A percentile compares a stretch with the other conserved stretches of the same genome.
Conservation (phyloP, 2,329 filamentous ascomycete genomes). For the Venturia aucupariae region DNA sequence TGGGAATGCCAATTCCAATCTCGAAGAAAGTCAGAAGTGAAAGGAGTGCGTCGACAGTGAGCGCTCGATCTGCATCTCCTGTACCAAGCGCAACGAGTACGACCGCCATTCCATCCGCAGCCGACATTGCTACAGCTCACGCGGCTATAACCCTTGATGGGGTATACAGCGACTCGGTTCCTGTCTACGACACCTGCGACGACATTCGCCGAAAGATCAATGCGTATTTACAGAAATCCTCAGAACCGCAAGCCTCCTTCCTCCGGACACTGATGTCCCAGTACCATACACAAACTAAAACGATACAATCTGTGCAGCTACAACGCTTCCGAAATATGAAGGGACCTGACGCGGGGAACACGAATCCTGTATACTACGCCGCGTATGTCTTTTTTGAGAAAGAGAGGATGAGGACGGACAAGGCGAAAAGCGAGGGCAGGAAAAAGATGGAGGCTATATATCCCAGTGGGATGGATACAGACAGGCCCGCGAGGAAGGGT, state of each 20-base stretch:
- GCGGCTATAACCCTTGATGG: slow-evolving; percentile 30
- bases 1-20: background rate
- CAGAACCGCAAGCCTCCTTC: slow-evolving; percentile 45
- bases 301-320: slow-evolving; percentile 38
- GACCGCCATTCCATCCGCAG: background rate
- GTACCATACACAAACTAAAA: slow-evolving; percentile 26
- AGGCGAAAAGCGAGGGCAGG: slow-evolving; percentile 15
- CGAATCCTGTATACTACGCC: slow-evolving; percentile 42
- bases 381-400: slow-evolving; percentile 54
- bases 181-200: slow-evolving; percentile 43
- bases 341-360: slow-evolving; percentile 40
- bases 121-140: background rate
- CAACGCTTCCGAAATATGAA: slow-evolving; percentile 43
- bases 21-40: background rate
- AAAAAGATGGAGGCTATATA: slow-evolving; percentile 10
- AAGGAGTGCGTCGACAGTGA: background rate
- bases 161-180: slow-evolving; percentile 34
- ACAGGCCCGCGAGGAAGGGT: background rate
- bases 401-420: slow-evolving; percentile 38
- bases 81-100: background rate
- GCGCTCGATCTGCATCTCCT: background rate
- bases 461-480: slow-evolving; percentile 4
- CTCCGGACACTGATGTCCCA: slow-evolving; percentile 40
- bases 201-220: slow-evolving; percentile 43
- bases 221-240: slow-evolving; percentile 37